These are phyloP conservation scores for Ophidiomyces ophidiicola DNA, from an alignment of 2,329 filamentous ascomycete genomes.

Conservation along the genomic window DNA sequence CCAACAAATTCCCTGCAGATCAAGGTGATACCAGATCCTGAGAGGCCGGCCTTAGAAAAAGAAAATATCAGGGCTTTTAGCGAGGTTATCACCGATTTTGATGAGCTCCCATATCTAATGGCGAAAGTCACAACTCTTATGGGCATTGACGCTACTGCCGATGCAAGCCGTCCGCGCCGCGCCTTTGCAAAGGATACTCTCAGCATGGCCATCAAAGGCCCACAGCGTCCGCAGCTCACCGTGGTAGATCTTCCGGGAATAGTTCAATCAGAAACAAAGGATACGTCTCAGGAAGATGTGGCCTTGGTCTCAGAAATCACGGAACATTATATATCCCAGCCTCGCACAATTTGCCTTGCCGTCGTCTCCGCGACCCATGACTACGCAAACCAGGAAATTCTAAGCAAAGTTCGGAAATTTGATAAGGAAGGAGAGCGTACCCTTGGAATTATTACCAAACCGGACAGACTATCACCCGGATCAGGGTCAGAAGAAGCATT, in stretches of 20 bases:
- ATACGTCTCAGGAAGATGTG: conserved; percentile 15
- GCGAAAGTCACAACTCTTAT: conserved; percentile 11
- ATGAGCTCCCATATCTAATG: conserved; percentile 9
- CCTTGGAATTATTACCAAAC: conserved; percentile 26
- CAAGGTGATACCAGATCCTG: conserved; percentile 17
- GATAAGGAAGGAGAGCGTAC: conserved; percentile 22
- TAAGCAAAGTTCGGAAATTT: conserved; percentile 26
- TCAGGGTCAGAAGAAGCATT: conserved; percentile 20
- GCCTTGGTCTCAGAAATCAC: conserved; percentile 13
- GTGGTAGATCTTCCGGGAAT: conserved; percentile 15
- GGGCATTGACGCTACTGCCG: conserved; percentile 15
- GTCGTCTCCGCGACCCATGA: conserved; percentile 42
- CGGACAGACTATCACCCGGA: conserved; percentile 19
- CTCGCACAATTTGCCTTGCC: conserved; percentile 49
- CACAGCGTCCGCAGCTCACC: conserved; percentile 12
- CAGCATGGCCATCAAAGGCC: conserved; percentile 13
- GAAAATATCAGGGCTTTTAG: conserved; percentile 15
- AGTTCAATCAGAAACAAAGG: conserved; percentile 10
- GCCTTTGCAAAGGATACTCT: conserved; percentile 11
- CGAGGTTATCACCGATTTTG: conserved; percentile 1
- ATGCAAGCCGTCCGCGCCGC: conserved; percentile 6
- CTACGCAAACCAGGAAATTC: conserved; percentile 46
- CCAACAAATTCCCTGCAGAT: conserved; percentile 5
- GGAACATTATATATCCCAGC: conserved; percentile 42
- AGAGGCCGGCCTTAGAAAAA: conserved; percentile 14